These are phyloP conservation scores for Vaccinium vitisidaea DNA, from an alignment of 148 eudicot genomes.

Conservation along the genomic window DNA sequence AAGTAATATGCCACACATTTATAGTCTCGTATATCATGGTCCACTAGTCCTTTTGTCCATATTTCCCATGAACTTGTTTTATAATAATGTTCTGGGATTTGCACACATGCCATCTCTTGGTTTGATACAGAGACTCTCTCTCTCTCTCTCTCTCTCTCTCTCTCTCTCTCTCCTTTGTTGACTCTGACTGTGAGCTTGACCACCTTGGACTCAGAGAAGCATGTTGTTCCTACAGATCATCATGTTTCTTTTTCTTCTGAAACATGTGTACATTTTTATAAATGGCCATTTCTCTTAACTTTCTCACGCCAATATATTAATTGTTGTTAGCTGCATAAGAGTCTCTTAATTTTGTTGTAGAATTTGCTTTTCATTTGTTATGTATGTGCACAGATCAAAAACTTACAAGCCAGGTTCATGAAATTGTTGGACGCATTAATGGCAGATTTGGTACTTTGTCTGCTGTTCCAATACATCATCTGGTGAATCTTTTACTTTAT, in stretches of 20 bases:
- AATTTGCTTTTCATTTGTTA: neutral
- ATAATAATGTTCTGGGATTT: neutral
- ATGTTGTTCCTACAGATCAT: neutral
- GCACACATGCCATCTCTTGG: neutral
- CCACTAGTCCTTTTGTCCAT: neutral
- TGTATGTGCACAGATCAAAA: slow-evolving; percentile 61
- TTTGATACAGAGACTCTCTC: neutral
- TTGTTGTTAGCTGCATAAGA: neutral
- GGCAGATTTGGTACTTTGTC: slow-evolving; percentile 85
- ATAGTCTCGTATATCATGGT: neutral
- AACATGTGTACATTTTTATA: neutral
- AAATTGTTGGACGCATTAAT: slow-evolving; percentile 92
- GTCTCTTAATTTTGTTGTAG: neutral
- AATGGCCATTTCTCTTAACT: neutral
- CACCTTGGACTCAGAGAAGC: neutral
- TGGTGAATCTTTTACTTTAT: slow-evolving; percentile 46
- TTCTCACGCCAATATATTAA: neutral
- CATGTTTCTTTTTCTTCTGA: neutral
- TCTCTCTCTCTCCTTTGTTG: neutral
- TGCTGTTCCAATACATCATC: slow-evolving; percentile 87
- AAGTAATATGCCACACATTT: neutral
- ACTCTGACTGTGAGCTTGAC: neutral
- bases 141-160: neutral
- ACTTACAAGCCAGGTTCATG: slow-evolving; percentile 93
- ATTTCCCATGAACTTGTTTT: neutral